A percentile compares a stretch with the other conserved stretches of the same genome.
These are phyloP conservation scores for Hippophae rhamnoides DNA, from an alignment of 306 rosid genomes.

Conservation along the genomic window DNA sequence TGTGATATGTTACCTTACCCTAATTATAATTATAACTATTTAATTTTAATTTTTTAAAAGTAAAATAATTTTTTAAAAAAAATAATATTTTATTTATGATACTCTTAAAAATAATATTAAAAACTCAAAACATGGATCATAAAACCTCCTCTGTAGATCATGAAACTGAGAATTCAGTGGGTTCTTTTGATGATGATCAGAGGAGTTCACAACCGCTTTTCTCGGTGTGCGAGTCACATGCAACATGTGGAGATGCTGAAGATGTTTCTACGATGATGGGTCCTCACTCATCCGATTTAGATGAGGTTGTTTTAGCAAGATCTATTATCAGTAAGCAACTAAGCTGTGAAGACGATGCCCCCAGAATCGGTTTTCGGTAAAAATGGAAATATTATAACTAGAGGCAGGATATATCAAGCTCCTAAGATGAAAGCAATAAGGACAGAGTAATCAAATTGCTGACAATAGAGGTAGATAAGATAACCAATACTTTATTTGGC, in stretches of 20 bases:
- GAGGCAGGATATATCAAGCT: constrained; percentile 22
- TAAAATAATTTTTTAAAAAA: no score
- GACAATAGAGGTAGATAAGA: constrained; percentile 58
- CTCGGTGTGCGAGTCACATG: constrained; percentile 22
- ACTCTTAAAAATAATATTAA: no score
- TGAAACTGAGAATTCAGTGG: constrained; percentile 23
- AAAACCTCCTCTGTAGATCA: constrained; percentile 5
- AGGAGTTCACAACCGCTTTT: constrained; percentile 19
- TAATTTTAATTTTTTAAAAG: no score
- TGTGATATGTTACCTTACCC: no score
- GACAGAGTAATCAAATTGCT: constrained; percentile 52
- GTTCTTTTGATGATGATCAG: constrained; percentile 27
- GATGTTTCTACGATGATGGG: constrained; percentile 25
- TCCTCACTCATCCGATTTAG: constrained; percentile 29
- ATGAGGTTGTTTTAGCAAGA: constrained; percentile 20
- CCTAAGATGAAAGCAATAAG: constrained; percentile 26
- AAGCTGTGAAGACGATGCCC: constrained; percentile 27
- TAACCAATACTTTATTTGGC: background rate
- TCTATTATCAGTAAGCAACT: constrained; percentile 16
- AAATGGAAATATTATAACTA: constrained; percentile 22
- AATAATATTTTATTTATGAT: no score
- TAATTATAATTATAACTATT: no score
- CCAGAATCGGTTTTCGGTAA: constrained; percentile 26
- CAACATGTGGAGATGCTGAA: constrained; percentile 24
- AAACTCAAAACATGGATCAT: constrained; percentile 29